Evolutionary conservation across 2,329 filamentous ascomycete species (phyloP), one percentile per base, ranked within the genome.

Genomic region (Diaporthe sp.): DNA sequence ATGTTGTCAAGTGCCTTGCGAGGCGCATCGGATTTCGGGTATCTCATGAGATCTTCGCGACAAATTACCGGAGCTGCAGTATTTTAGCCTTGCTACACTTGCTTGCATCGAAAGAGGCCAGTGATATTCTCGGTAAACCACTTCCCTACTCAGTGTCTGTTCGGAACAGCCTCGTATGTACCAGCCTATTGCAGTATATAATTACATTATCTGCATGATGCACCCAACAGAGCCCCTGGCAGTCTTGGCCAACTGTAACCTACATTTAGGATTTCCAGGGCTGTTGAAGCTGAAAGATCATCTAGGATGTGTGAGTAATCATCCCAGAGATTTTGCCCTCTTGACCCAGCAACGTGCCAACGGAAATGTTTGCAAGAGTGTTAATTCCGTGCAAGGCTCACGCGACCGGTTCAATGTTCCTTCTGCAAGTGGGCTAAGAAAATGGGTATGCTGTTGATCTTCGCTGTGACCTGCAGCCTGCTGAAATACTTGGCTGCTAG

Each of bases 101-200:
- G 5, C 7, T 8, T 7, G 2, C 1, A 22, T n/a, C 3, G 12
- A 39, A 5, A 4, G 1, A 39, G 19, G 6, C 7, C 57, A 59
- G 31, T 25, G 8, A 1, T n/a, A 15, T 39, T 13, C 37, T 15
- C 17, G 3, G 19, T n/a, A 10, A 49, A n/a, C 22, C 0, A 9
- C 46, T 9, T 1, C 4, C 4, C 17, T 4, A n/a, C 9, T n/a
- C 3, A 37, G 2, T 15, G 4, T n/a, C 17, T 25, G 9, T 34
- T 37, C 13, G 10, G 19, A 39, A 15, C 17, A 12, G 19, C 37
- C 19, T 39, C 0, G 17, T 39, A 1, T n/a, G 31, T 8, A 17
- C 6, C 10, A 42, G 19, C 12, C 34, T 42, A 0, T 17, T 8
- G 51, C 9, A 2, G 0, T 0, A 8, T 31, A 9, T 0, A 25